phyloP scores from a whole-genome alignment of 2,329 filamentous ascomycete genomes.

The Paradendryphiella salina region DNA sequence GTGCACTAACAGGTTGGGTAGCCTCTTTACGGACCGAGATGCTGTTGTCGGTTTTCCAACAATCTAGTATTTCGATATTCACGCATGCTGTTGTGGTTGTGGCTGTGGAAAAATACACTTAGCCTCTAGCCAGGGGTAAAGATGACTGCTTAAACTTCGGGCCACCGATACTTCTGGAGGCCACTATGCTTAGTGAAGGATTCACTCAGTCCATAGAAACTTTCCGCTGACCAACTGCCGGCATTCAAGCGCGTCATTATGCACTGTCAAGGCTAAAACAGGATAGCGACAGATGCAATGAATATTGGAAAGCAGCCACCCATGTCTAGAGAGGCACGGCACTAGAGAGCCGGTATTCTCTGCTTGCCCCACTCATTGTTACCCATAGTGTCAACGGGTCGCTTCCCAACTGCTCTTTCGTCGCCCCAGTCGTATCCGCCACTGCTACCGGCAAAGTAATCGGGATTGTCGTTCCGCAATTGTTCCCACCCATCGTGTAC shows the following conservation, averaged over 20 bases:
- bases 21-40: background rate
- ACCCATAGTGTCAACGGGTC: constrained; percentile 49
- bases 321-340: constrained; percentile 29
- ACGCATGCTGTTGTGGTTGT: constrained; percentile 9
- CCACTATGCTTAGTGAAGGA: too few species aligned
- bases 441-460: constrained; percentile 57
- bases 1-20: background rate
- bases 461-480: constrained; percentile 57
- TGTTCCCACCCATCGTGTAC: constrained; percentile 52
- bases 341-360: constrained; percentile 41
- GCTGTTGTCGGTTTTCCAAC: background rate
- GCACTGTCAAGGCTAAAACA: constrained; percentile 8
- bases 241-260: background rate
- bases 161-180: too few species aligned
- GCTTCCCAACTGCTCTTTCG: constrained; percentile 58
- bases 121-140: background rate
- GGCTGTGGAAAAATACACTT: constrained; percentile 10
- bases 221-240: background rate
- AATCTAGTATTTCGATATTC: background rate
- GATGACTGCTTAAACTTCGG: constrained; percentile 6
- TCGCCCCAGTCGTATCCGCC: constrained; percentile 50
- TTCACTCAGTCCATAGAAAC: background rate
- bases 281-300: background rate
- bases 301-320: background rate
- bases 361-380: constrained; percentile 42